Evolutionary conservation across 768 basidiomycete species (phyloP), one percentile per base, ranked within the genome.

Genomic region (Sistotremastrum niveocremeum): DNA sequence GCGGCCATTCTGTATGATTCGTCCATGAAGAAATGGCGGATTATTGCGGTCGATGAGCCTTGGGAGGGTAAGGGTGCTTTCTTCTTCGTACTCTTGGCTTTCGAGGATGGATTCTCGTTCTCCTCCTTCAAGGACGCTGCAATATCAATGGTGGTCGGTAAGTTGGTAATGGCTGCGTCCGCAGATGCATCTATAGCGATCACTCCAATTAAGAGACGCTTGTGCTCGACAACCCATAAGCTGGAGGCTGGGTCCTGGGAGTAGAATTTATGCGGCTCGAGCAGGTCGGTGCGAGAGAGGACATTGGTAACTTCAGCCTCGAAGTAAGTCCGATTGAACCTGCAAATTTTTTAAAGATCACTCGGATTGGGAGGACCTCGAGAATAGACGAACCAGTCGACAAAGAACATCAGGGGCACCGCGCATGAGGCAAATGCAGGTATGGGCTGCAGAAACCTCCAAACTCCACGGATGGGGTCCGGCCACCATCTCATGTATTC

Each of bases 1-100:
- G 66, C 66, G 28, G 72, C 62, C 6, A 53, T 52, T 42, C 81
- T 73, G 54, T 75, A 87, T 10, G 63, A 65, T 51, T 79, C 79
- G 37, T 84, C 79, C 29, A 83, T 72, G 53, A 74, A 79, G 60
- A 86, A 79, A 57, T 88, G 85, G 32, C 83, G 78, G 52, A 88
- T 77, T 11, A 68, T 62, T 7, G 79, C 85, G 37, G 60, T 56
- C n/a, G 76, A 65, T 33, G 68, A 63, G 35, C 67, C 63, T 28
- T 54, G 61, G 44, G 59, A 20, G 20, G 20, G 20, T 2, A 20
- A 2, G 2, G 20, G 20, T 20, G 20, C 20, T 20, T 20, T 54
- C 12, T 50, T 56, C 31, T 50, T 41, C 39, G 29, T 50, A 37
- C 33, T 47, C 52, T 45, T 48, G 46, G n/a, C 47, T 46, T 37